These are phyloP conservation scores for Aspergillus vadensis DNA, from an alignment of 2,329 filamentous ascomycete genomes.

Conservation along the genomic window DNA sequence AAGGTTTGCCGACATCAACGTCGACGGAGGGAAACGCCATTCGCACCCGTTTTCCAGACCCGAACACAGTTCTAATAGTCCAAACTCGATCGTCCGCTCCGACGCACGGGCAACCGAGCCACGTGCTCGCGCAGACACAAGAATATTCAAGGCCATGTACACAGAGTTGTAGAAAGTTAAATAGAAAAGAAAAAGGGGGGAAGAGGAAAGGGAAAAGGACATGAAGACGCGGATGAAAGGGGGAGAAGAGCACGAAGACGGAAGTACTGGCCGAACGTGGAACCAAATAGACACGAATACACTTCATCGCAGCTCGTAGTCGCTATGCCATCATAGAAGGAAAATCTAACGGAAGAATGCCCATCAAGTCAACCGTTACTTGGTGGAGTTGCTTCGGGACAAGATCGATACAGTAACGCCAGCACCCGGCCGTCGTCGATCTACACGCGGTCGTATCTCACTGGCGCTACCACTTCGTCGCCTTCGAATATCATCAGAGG, in stretches of 20 bases:
- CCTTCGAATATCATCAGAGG: conserved; percentile 43
- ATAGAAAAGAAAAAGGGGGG: conserved; percentile 24
- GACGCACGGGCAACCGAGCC: conserved; percentile 27
- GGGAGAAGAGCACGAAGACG: conserved; percentile 20
- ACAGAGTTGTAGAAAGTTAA: conserved; percentile 35
- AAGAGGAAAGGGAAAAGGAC: conserved; percentile 20
- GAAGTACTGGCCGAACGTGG: conserved; percentile 26
- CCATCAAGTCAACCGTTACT: conserved; percentile 31
- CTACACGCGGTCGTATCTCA: conserved; percentile 43
- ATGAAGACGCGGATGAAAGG: conserved; percentile 16
- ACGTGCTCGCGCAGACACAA: conserved; percentile 32
- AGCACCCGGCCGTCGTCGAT: conserved; percentile 43
- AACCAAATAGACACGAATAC: conserved; percentile 32
- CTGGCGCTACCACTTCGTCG: conserved; percentile 46
- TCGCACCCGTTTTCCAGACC: conserved; percentile 47
- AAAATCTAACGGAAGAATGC: conserved; percentile 23
- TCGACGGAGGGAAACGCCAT: conserved; percentile 43
- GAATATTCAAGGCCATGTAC: conserved; percentile 47
- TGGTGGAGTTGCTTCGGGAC: conserved; percentile 47
- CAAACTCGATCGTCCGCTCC: conserved; percentile 39
- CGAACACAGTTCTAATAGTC: conserved; percentile 47
- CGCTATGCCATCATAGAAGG: conserved; percentile 41
- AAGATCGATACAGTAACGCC: conserved; percentile 38
- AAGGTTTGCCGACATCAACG: conserved; percentile 35
- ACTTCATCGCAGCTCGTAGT: conserved; percentile 40